A percentile compares a stretch with the other conserved stretches of the same genome.
Evolutionary conservation across 805 yeast species (phyloP).

Genomic region (Dipodascopsis uninucleata): DNA sequence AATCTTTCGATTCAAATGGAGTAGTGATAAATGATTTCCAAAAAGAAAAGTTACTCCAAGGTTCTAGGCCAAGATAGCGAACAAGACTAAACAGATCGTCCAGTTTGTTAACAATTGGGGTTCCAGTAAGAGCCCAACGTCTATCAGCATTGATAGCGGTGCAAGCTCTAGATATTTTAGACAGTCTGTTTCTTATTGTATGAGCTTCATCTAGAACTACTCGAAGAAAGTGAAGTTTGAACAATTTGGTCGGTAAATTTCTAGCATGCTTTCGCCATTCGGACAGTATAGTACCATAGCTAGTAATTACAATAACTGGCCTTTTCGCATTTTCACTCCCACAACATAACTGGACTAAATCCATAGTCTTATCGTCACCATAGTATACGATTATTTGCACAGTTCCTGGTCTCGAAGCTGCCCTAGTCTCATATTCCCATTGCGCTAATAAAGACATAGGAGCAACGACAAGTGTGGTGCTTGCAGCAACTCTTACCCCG

Average conservation of each 20-base stretch:
- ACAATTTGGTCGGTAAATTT: conserved; percentile 48
- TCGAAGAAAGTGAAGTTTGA: conserved; percentile 68
- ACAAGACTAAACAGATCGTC: conserved; percentile 82
- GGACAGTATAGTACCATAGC: conserved; percentile 80
- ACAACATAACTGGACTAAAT: conserved; percentile 46
- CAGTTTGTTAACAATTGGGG: conserved; percentile 82
- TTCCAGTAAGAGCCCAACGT: conserved; percentile 87
- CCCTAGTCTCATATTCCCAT: conserved; percentile 79
- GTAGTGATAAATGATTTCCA: conserved; percentile 84
- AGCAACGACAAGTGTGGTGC: conserved; percentile 72
- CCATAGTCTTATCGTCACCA: conserved; percentile 55
- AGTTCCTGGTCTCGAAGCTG: conserved; percentile 39
- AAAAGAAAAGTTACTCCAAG: conserved; percentile 80
- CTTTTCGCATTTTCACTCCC: conserved; percentile 33
- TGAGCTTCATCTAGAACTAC: conserved; percentile 89
- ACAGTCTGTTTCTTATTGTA: conserved; percentile 70
- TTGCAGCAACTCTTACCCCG: conserved; percentile 13
- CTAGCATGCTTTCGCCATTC: conserved; percentile 54
- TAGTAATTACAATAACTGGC: conserved; percentile 72
- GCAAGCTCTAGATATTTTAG: conserved; percentile 77
- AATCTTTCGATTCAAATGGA: conserved; percentile 74
- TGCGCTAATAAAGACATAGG: conserved; percentile 91
- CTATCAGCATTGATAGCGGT: conserved; percentile 60
- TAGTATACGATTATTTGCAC: conserved; percentile 55
- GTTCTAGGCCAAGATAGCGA: conserved; percentile 72